A percentile compares a stretch with the other conserved stretches of the same genome.
Evolutionary conservation across 306 rosid genomes (phyloP).

Genomic region (Dicorynia guianensis): DNA sequence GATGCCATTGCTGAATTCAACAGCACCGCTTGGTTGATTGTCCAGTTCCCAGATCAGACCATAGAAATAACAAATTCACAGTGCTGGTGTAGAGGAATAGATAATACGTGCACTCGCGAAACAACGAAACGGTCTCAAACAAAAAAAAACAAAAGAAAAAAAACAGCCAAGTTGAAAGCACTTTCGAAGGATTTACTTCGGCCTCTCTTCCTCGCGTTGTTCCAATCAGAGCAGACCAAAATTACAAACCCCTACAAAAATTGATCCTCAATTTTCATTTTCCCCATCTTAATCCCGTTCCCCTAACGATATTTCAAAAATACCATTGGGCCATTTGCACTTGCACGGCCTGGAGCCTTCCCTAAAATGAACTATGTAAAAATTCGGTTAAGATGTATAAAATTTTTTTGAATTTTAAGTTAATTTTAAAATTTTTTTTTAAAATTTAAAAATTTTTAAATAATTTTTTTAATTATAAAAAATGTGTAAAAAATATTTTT

Average conservation of each 20-base stretch:
- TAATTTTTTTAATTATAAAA: no score
- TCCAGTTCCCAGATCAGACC: constrained; percentile 58
- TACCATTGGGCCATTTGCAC: constrained; percentile 24
- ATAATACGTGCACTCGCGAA: neutral
- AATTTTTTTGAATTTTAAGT: no score
- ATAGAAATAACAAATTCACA: constrained; percentile 36
- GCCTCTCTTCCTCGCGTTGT: neutral
- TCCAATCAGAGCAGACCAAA: neutral
- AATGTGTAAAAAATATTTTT: no score
- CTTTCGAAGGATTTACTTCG: constrained; percentile 25
- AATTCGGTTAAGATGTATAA: no score
- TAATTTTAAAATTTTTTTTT: no score
- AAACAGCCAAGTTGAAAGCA: constrained; percentile 40
- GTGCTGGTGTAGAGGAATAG: constrained; percentile 11
- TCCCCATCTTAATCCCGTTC: constrained; percentile 35
- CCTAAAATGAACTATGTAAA: no score
- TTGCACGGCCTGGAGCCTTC: neutral
- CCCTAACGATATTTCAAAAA: constrained; percentile 43
- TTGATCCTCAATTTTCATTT: constrained; percentile 27
- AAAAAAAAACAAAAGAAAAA: no score
- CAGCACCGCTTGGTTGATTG: constrained; percentile 29
- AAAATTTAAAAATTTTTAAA: no score
- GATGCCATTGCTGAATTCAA: constrained; percentile 70
- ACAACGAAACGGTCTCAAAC: constrained; percentile 27
- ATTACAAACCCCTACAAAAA: constrained; percentile 14